Percentiles rank a stretch among this genome's conserved stretches.
Evolutionary conservation across 345 rosid genomes (phyloP).

Genomic region (Eutrema japonicum): DNA sequence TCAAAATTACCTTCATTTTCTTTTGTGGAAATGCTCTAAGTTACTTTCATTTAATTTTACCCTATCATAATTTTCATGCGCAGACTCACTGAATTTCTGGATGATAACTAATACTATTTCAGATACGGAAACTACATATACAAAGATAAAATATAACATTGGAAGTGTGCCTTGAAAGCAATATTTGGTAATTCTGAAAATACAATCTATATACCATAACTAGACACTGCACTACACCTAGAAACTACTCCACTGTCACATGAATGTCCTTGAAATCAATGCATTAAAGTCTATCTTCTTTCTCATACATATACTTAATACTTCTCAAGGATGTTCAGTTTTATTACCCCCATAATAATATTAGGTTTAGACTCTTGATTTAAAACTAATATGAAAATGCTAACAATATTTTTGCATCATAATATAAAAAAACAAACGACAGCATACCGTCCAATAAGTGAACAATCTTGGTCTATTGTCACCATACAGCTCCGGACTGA

Average conservation of each 20-base stretch:
- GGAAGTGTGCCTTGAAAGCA: constrained; percentile 35
- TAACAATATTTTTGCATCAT: constrained; percentile 8
- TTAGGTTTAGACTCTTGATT: not conserved
- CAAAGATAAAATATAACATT: constrained; percentile 5
- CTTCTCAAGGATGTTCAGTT: constrained; percentile 9
- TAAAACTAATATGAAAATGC: constrained; percentile 4
- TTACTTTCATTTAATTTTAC: too few relatives aligned
- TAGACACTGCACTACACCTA: constrained; percentile 34
- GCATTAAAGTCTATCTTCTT: constrained; percentile 19
- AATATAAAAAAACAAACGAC: constrained; percentile 8
- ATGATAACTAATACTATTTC: not conserved
- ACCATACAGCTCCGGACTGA: constrained; percentile 99
- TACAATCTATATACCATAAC: constrained; percentile 34
- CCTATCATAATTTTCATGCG: constrained; percentile 23
- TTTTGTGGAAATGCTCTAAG: too few relatives aligned
- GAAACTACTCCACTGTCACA: constrained; percentile 40
- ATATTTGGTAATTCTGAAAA: constrained; percentile 32
- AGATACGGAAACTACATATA: not conserved
- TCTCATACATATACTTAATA: not conserved
- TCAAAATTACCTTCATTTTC: not conserved
- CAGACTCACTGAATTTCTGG: constrained; percentile 35
- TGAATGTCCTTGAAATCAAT: constrained; percentile 27
- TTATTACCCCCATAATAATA: not conserved
- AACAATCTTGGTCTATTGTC: constrained; percentile 93
- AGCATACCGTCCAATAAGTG: constrained; percentile 95